phyloP scores from a whole-genome alignment of 805 yeast species.

The Blastobotrys peoriensis region DNA sequence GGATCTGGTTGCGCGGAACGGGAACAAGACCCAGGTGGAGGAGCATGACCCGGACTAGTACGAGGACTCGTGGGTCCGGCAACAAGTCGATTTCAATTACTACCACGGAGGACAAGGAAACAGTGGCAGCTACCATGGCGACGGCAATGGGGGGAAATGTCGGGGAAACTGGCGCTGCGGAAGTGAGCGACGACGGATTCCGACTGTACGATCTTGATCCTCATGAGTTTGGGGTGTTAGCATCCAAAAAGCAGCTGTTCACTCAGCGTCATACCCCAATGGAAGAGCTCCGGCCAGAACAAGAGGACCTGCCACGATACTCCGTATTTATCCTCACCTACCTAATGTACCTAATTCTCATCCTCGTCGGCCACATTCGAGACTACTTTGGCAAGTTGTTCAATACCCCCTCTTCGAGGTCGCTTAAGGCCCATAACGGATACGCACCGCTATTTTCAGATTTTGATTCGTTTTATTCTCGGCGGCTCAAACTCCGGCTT shows the following conservation, averaged over 20 bases:
- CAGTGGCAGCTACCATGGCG: too few species aligned
- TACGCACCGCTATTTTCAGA: slow-evolving; percentile 94
- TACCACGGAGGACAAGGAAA: not conserved
- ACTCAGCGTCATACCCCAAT: slow-evolving; percentile 51
- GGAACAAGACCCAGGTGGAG: too few species aligned
- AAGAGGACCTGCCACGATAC: slow-evolving; percentile 85
- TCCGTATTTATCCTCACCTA: slow-evolving; percentile 75
- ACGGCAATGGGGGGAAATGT: too few species aligned
- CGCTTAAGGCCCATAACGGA: slow-evolving; percentile 74
- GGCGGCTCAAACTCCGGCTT: slow-evolving; percentile 83
- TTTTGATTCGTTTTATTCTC: slow-evolving; percentile 87
- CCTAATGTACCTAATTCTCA: slow-evolving; percentile 73
- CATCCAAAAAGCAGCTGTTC: slow-evolving; percentile 43
- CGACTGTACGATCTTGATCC: slow-evolving; percentile 14
- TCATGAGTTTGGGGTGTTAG: slow-evolving; percentile 19
- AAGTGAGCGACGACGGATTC: not conserved
- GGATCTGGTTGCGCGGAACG: too few species aligned
- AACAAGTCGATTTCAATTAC: not conserved
- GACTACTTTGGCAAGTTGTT: slow-evolving; percentile 61
- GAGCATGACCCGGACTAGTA: too few species aligned
- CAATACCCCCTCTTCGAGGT: slow-evolving; percentile 36
- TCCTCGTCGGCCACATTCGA: slow-evolving; percentile 82
- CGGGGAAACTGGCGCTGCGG: too few species aligned
- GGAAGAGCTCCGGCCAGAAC: slow-evolving; percentile 47
- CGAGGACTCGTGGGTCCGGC: too few species aligned